Base-by-base conservation (phyloP, 2,329 filamentous ascomycete species). In the Dryadomyces quercus-mongolicae region DNA sequence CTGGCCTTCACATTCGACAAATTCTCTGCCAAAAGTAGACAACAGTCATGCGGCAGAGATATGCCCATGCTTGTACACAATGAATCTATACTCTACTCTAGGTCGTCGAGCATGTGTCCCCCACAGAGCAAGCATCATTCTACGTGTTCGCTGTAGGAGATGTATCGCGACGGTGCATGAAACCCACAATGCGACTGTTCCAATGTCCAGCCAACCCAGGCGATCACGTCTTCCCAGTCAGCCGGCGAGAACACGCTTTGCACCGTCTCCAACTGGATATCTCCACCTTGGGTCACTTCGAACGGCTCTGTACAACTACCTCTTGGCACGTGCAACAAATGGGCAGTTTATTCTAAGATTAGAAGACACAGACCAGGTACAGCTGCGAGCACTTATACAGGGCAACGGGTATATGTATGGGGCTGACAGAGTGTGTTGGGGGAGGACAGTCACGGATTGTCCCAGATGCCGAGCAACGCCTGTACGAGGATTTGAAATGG, bases 241-340 rank as follows among this genome's bases (percentile, higher is more conserved):
- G 7, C 85, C 86, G 48, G 81, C 81, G 56, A 76, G 88, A 66
- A 88, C 93, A 18, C 84, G 93, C 49, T 98, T 98, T 68, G 93
- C 94, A 1, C 93, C 93, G 0, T 97, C 93, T 1, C 93, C 93
- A 0, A 98, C 93, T 0, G 93, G 93, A 1, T 91, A 92, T 63
- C 76, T 98, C 22, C 93, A 98, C 69, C 75, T 98, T 13, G 93
- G 93, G 4, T 95, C 91, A 0, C 69, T 98, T 40, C 78, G 93
- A 56, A 98, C 93, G 0, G 94, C 94, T 0, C 70, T 98, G n/a
- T 97, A 90, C 73, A 97, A 95, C 64, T 96, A 92, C 61, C 73
- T 98, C 5, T 76, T 95, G n/a, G 91, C 93, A 0, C 87, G 84
- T 63, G 82, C 85, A 2, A 95, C 93, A 0, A 84, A 86, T 5